phyloP scores from a whole-genome alignment of 2,329 filamentous ascomycete genomes.

The Cercospora sp. region DNA sequence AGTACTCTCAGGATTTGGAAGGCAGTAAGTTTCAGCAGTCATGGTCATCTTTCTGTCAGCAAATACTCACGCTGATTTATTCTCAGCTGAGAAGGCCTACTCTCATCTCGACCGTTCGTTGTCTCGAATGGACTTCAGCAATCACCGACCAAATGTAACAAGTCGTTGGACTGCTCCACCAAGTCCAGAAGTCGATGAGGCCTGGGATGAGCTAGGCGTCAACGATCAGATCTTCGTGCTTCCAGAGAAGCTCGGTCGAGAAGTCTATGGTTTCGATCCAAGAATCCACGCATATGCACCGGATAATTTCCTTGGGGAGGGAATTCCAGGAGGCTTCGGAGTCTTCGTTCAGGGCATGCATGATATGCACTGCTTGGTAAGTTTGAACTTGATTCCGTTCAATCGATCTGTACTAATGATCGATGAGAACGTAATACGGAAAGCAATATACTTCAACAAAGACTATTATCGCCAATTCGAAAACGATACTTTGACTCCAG shows the following conservation, averaged over 20 bases:
- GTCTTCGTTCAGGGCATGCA: slow-evolving; percentile 11
- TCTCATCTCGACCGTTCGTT: neutral
- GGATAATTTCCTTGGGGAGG: neutral
- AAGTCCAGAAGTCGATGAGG: slow-evolving; percentile 13
- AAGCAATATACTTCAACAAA: slow-evolving; percentile 11
- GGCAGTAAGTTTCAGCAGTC: neutral
- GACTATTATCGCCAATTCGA: slow-evolving; percentile 12
- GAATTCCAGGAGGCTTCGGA: neutral
- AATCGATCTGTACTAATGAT: neutral
- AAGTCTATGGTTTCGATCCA: slow-evolving; percentile 11
- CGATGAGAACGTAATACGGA: slow-evolving; percentile 11
- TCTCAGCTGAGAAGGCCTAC: neutral
- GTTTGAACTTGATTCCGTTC: neutral
- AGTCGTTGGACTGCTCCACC: slow-evolving; percentile 15
- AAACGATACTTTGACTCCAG: slow-evolving; percentile 1
- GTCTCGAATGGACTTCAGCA: slow-evolving; percentile 13
- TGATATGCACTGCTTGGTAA: slow-evolving; percentile 18
- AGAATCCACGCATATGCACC: slow-evolving; percentile 11
- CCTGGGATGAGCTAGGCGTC: slow-evolving; percentile 16
- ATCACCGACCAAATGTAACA: slow-evolving; percentile 3
- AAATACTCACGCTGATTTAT: neutral
- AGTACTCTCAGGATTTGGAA: neutral
- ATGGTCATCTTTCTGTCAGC: neutral
- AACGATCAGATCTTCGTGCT: slow-evolving; percentile 12
- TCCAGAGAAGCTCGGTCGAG: slow-evolving; percentile 5